These are phyloP conservation scores for Aspergillus japonicus DNA, from an alignment of 2,329 filamentous ascomycete species.

Conservation along the genomic window DNA sequence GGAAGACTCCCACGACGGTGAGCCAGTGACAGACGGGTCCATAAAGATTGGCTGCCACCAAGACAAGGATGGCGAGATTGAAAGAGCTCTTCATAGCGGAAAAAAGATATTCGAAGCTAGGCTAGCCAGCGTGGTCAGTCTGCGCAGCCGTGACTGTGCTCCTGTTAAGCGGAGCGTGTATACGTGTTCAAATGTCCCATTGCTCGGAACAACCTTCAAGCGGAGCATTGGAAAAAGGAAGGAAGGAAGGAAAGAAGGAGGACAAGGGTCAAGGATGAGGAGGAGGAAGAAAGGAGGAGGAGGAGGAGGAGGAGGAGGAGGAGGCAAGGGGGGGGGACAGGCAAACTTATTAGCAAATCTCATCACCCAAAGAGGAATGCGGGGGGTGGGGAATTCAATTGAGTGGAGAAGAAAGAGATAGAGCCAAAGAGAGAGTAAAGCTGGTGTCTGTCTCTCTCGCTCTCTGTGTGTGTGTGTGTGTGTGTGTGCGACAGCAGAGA, in stretches of 20 bases:
- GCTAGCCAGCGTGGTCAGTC: neutral
- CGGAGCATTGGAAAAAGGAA: neutral
- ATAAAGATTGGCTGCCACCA: conserved; percentile 21
- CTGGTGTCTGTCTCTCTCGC: too few species aligned
- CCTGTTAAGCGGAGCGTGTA: neutral
- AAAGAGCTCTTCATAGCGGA: conserved; percentile 23
- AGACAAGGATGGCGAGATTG: conserved; percentile 20
- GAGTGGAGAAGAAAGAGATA: neutral
- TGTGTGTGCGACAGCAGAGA: too few species aligned
- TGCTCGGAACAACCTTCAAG: neutral
- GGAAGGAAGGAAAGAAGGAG: neutral
- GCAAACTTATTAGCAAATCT: neutral
- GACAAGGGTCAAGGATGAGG: neutral
- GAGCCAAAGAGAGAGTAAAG: too few species aligned
- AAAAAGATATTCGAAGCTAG: too few species aligned
- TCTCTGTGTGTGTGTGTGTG: too few species aligned
- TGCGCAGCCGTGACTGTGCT: neutral
- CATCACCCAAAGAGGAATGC: neutral
- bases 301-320: neutral
- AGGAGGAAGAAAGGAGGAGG: neutral
- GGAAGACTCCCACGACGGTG: conserved; percentile 26
- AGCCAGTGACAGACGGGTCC: conserved; percentile 20
- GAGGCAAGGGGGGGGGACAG: neutral
- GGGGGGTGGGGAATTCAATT: too few species aligned
- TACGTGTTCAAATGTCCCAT: neutral